phyloP scores from a whole-genome alignment of 768 basidiomycete species.

The Termitomyces sp. region DNA sequence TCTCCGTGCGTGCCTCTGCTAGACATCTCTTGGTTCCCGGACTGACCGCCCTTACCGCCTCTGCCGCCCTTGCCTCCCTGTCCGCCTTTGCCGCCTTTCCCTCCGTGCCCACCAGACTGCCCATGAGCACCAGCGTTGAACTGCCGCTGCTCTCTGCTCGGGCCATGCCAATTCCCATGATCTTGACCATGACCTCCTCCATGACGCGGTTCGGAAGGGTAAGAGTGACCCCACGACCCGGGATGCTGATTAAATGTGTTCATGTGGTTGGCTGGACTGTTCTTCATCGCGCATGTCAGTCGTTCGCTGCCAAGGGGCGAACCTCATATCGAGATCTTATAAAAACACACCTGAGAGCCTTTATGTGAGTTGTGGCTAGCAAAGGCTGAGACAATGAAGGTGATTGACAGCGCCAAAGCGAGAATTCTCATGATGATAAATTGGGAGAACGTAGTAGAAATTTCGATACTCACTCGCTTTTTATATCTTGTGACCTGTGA shows the following conservation, averaged over 20 bases:
- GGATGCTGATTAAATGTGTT: neutral
- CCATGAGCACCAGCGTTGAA: neutral
- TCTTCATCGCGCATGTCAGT: neutral
- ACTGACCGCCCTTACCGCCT: neutral
- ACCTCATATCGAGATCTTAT: neutral
- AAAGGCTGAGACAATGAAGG: neutral
- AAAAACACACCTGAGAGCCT: neutral
- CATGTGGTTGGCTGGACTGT: neutral
- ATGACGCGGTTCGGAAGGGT: neutral
- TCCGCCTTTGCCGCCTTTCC: neutral
- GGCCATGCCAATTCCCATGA: neutral
- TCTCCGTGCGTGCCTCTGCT: neutral
- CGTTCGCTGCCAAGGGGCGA: neutral
- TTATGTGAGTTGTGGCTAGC: neutral
- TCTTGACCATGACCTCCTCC: neutral
- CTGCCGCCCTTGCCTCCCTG: neutral
- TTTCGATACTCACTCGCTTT: neutral
- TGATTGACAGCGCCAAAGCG: neutral
- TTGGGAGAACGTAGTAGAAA: neutral
- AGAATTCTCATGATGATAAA: neutral
- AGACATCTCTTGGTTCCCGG: neutral
- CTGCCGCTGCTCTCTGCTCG: neutral
- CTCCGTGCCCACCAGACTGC: neutral
- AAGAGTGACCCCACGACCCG: neutral
- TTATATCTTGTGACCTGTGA: neutral